These are phyloP conservation scores for Mucor plumbeus DNA, from an alignment of 371 early-diverging fungal species.

Conservation along the genomic window DNA sequence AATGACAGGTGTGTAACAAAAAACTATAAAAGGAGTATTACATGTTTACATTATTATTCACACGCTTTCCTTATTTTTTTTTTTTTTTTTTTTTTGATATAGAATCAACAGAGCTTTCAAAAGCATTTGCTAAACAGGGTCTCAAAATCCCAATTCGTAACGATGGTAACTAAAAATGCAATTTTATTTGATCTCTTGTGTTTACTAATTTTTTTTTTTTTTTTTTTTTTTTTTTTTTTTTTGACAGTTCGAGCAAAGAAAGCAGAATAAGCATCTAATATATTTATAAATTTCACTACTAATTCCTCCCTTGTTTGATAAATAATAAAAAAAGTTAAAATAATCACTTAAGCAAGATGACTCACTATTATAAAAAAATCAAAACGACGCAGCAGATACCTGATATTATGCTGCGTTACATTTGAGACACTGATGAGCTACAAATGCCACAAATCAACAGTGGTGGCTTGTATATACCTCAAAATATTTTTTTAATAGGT, in stretches of 20 bases:
- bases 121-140: constrained; percentile 91
- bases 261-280: not conserved
- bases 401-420: not conserved
- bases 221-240: not conserved
- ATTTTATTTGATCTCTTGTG: not conserved
- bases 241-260: constrained; percentile 10
- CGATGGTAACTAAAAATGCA: constrained; percentile 53
- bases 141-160: constrained; percentile 93
- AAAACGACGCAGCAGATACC: too few species aligned
- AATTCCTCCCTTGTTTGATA: too few species aligned
- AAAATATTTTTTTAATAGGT: constrained; percentile 1
- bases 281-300: too few species aligned
- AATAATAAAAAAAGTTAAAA: too few species aligned
- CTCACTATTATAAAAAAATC: too few species aligned
- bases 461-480: constrained; percentile 11
- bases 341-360: too few species aligned
- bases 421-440: not conserved
- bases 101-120: constrained; percentile 91
- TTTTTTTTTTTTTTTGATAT: constrained; percentile 1
- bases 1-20: constrained; percentile 54
- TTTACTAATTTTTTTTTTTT: not conserved
- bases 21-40: constrained; percentile 4
- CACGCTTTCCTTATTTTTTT: not conserved
- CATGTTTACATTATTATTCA: not conserved
- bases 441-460: not conserved